Percentiles rank a stretch among this genome's conserved stretches.
These are phyloP conservation scores for Setomelanomma holmii DNA, from an alignment of 2,329 filamentous ascomycete species.

Conservation along the genomic window DNA sequence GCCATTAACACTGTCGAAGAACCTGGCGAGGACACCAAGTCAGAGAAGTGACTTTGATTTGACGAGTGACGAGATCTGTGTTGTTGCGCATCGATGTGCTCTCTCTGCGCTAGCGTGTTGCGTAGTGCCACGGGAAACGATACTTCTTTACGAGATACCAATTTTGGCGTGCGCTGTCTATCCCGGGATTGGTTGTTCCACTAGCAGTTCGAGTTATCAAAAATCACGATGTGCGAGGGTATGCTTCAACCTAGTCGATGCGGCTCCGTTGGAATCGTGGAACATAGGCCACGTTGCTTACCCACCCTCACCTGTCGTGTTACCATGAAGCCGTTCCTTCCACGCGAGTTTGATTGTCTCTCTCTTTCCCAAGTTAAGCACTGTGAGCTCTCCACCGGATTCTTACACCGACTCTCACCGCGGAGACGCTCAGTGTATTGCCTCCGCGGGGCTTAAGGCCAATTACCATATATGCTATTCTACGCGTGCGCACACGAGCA, in stretches of 20 bases:
- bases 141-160: slow-evolving; percentile 6
- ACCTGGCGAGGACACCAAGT: slow-evolving; percentile 9
- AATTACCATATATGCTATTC: background rate
- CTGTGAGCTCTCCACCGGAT: background rate
- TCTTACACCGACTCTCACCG: too few relatives aligned
- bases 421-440: background rate
- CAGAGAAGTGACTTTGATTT: slow-evolving; percentile 4
- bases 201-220: background rate
- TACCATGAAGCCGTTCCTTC: background rate
- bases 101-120: background rate
- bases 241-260: background rate
- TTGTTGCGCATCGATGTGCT: background rate
- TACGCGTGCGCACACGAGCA: background rate
- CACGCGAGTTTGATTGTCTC: too few relatives aligned
- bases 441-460: background rate
- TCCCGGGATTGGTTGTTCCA: slow-evolving; percentile 3
- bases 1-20: background rate
- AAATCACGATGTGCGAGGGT: background rate
- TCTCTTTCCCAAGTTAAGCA: too few relatives aligned
- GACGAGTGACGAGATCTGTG: background rate
- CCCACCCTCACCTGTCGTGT: background rate
- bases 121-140: background rate
- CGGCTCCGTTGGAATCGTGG: background rate
- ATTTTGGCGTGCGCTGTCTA: slow-evolving; percentile 1
- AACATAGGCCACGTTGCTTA: background rate